Percentiles rank a stretch among this genome's conserved stretches.
These are phyloP conservation scores for Penicillium bialowiezense DNA, from an alignment of 495 filamentous ascomycete species.

Conservation along the genomic window DNA sequence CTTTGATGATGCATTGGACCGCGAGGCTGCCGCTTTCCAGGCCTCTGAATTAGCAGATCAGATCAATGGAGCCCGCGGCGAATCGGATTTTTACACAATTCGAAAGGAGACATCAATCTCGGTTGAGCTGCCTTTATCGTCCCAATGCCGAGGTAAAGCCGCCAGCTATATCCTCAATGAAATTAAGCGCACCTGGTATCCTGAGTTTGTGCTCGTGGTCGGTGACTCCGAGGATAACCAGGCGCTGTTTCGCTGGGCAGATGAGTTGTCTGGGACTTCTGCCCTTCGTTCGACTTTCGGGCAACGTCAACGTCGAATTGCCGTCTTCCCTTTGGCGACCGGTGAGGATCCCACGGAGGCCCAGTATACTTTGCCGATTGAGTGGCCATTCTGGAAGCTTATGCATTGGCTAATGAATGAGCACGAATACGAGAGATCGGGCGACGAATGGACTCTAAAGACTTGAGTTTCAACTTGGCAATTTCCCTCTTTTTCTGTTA, in stretches of 20 bases:
- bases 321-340: constrained; percentile 69
- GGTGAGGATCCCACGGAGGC: constrained; percentile 47
- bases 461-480: too few relatives aligned
- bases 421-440: neutral
- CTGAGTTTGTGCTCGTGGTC: constrained; percentile 76
- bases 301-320: neutral
- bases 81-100: constrained; percentile 72
- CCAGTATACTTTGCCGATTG: constrained; percentile 20
- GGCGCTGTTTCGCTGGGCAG: constrained; percentile 83
- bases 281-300: constrained; percentile 26
- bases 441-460: too few relatives aligned
- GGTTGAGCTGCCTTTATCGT: constrained; percentile 74
- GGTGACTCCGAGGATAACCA: constrained; percentile 83
- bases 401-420: constrained; percentile 3
- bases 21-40: constrained; percentile 62
- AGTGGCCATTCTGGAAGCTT: constrained; percentile 11
- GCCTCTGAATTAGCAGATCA: constrained; percentile 81
- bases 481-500: too few relatives aligned
- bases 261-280: constrained; percentile 44
- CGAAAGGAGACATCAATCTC: constrained; percentile 66
- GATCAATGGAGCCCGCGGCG: constrained; percentile 80
- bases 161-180: constrained; percentile 60
- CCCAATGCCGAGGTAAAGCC: constrained; percentile 55
- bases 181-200: constrained; percentile 27
- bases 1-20: constrained; percentile 69